phyloP scores from a whole-genome alignment of 805 yeast genomes.

The Scheffersomyces coipomensis region DNA sequence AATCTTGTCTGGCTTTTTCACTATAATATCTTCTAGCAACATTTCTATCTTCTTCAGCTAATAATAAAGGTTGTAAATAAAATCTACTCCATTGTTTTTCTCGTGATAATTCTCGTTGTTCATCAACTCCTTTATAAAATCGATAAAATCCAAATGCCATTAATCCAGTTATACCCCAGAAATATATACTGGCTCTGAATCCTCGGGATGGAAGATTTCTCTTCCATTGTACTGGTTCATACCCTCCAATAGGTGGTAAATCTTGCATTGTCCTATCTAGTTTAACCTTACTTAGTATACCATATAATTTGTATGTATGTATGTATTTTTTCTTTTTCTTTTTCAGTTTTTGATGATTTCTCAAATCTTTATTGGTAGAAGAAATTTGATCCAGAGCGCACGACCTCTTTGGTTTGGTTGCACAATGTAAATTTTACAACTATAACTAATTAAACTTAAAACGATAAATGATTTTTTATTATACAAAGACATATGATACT shows the following conservation, averaged over 20 bases:
- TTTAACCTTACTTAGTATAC: too few species aligned
- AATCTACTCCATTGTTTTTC: slow-evolving; percentile 80
- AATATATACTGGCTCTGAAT: slow-evolving; percentile 72
- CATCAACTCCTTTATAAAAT: slow-evolving; percentile 65
- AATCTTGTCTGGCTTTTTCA: slow-evolving; percentile 65
- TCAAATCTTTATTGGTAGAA: slow-evolving; percentile 1
- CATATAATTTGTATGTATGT: background rate
- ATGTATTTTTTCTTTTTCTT: background rate
- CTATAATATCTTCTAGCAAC: slow-evolving; percentile 67
- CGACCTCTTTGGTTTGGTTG: too few species aligned
- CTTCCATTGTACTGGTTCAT: slow-evolving; percentile 86
- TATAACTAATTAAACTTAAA: too few species aligned
- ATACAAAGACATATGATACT: too few species aligned
- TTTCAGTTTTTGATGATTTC: slow-evolving; percentile 1
- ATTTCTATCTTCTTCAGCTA: slow-evolving; percentile 83
- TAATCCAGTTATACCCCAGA: slow-evolving; percentile 60
- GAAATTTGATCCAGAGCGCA: background rate
- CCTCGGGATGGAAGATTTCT: slow-evolving; percentile 84
- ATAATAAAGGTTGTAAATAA: slow-evolving; percentile 66
- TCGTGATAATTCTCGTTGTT: slow-evolving; percentile 69
- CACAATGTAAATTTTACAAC: too few species aligned
- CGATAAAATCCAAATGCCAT: slow-evolving; percentile 73
- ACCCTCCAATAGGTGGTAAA: slow-evolving; percentile 84
- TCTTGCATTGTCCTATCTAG: slow-evolving; percentile 53
- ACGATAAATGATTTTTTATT: too few species aligned